phyloP scores from a whole-genome alignment of 345 rosid species.

The Zanthoxylum bungeanum region DNA sequence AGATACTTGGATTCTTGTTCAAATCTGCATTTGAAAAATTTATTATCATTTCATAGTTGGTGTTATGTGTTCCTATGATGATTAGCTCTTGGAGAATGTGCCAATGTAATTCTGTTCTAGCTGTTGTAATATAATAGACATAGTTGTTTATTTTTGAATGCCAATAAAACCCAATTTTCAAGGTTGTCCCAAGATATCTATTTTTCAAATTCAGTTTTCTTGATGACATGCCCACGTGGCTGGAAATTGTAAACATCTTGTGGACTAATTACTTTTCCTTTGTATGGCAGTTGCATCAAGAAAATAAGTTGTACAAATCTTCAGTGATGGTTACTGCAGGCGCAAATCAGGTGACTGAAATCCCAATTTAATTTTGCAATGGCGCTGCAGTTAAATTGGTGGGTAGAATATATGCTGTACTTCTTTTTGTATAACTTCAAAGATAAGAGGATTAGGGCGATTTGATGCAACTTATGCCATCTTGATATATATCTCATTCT shows the following conservation, averaged over 20 bases:
- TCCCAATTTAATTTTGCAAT: not conserved
- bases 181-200: not conserved
- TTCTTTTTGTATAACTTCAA: not conserved
- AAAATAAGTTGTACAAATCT: constrained; percentile 73
- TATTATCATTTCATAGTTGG: not conserved
- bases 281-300: constrained; percentile 51
- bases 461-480: not conserved
- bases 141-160: not conserved
- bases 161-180: not conserved
- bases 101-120: not conserved
- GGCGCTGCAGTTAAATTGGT: not conserved
- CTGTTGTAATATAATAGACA: not conserved
- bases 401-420: not conserved
- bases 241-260: not conserved
- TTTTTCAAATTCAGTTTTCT: not conserved
- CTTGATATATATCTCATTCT: constrained; percentile 2
- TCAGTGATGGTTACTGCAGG: constrained; percentile 95
- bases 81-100: not conserved
- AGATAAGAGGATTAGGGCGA: not conserved
- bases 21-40: constrained; percentile 4
- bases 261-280: constrained; percentile 7
- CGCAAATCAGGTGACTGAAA: constrained; percentile 79
- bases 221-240: not conserved
- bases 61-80: not conserved
- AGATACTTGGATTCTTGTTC: constrained; percentile 1